Conservation (phyloP, 176 grass and related monocot species). For the Calamus simplicifolius region DNA sequence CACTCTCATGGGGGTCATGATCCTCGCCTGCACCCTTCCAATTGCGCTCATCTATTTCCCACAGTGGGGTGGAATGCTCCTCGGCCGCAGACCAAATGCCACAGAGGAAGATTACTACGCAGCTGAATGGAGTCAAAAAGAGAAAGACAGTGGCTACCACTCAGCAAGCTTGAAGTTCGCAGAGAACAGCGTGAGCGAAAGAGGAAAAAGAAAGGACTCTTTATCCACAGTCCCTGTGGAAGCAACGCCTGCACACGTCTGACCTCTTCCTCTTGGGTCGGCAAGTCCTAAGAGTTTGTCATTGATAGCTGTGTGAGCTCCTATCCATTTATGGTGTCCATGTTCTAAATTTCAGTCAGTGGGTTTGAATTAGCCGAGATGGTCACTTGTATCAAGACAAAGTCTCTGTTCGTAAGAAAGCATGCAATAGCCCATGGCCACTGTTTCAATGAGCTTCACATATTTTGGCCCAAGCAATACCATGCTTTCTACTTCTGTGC, state of each 20-base stretch:
- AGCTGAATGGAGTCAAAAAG: constrained; percentile 59
- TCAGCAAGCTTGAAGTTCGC: constrained; percentile 38
- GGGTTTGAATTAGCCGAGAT: too few species aligned
- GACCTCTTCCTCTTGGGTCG: constrained; percentile 2
- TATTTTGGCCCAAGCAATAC: too few species aligned
- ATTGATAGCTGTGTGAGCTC: too few species aligned
- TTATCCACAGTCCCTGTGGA: constrained; percentile 47
- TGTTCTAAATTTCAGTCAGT: too few species aligned
- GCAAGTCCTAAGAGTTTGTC: not conserved
- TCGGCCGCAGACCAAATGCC: constrained; percentile 14
- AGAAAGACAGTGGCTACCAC: constrained; percentile 40
- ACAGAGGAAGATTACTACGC: constrained; percentile 70
- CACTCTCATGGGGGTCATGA: constrained; percentile 90
- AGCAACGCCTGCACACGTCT: constrained; percentile 24
- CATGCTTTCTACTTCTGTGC: too few species aligned
- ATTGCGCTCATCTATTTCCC: constrained; percentile 67
- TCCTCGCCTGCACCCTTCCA: constrained; percentile 69
- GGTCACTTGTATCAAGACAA: too few species aligned
- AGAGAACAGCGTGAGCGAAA: constrained; percentile 66
- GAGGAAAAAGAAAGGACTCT: constrained; percentile 12
- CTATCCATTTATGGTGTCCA: too few species aligned
- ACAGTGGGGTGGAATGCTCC: constrained; percentile 65
- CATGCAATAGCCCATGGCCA: too few species aligned
- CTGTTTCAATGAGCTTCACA: too few species aligned
- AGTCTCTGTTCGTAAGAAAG: too few species aligned